Base-by-base conservation (phyloP, 2,329 filamentous ascomycete species). In the Knufia fluminis region DNA sequence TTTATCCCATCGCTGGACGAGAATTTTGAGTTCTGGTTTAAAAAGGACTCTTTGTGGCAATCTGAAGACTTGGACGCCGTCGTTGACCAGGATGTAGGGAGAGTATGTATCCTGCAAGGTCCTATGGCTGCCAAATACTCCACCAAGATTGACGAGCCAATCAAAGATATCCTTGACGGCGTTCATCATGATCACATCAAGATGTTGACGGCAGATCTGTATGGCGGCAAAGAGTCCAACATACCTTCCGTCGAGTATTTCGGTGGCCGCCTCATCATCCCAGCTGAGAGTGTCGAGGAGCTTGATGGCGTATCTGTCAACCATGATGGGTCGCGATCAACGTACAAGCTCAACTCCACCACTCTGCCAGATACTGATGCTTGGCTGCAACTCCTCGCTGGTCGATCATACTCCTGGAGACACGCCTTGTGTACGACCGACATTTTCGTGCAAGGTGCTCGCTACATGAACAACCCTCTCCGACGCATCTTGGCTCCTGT, bases 1-100 rank as follows among this genome's bases (percentile, higher is more conserved):
- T 98, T 98, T 65, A 90, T 98, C 24, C 92, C 92, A 3, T 77
- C 85, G n/a, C 77, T 98, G 19, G 92, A 98, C 61, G 89, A 94
- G 55, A 95, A 91, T 65, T 98, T 98, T 59, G 92, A 98, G 66
- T 95, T 94, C 71, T 98, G 88, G 75, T 98, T 98, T 83, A 98
- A 98, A 82, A 98, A 98, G 75, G 92, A 98, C 68, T 98, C 92
- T 1, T 78, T 98, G 6, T 98, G 92, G 92, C 92, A 98, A 71
- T 97, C 92, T 1, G 92, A 98, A 70, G 92, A 98, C 62, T 76
- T 98, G 9, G 91, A 94, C 62, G 92, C 92, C 48, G 90, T 98
- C 51, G 90, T 96, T 53, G 91, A 78, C 59, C 92, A 97, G 69
- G 94, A 98, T 64, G 92, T 98, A 52, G 90, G 88, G 56, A 82